Base-by-base conservation (phyloP, 306 rosid species). In the Canavalia gladiata region DNA sequence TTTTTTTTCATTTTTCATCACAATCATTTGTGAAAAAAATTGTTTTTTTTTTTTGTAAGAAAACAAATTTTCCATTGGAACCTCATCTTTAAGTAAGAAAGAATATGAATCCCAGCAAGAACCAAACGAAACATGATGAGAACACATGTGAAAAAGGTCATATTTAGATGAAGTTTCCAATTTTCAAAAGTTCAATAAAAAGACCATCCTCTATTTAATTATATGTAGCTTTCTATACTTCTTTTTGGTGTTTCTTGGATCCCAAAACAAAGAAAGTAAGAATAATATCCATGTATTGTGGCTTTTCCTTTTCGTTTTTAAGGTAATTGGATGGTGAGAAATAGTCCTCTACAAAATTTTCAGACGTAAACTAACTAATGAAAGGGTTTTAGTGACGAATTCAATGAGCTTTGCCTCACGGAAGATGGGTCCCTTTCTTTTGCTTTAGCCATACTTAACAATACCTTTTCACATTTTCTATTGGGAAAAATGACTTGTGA, bases 131-230 rank as follows among this genome's bases (percentile, higher is more conserved):
- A 75, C 59, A 50, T 47, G 80, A 50, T 47, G 80, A 45, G 60
- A 60, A 60, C 72, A 49, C 51, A 34, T 49, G 39, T 72, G 73
- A 37, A 80, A 39, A 18, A 37, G 59, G 46, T 31, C 25, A 45
- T 30, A 46, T 7, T 5, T 39, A 25, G 10, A 35, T 37, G 9
- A 51, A 56, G 6, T 49, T 8, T 70, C 47, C 76, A 71, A 9
- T 58, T 31, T 56, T 56, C 3, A 52, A 37, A 13, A 55, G 8
- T 37, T 72, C 60, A 35, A 37, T 37, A 25, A 37, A 54, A 72
- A 74, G 25, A 10, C 30, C 35, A 54, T 56, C 3, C 51, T 55
- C 3, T 28, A 67, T 42, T 30, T 39, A 2, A 9, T 67, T 13
- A 75, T 31, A 33, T 49, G 35, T 51, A 42, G 25, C 68, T 74